Evolutionary conservation across 768 basidiomycete species (phyloP).

Genomic region (Phlegmacium glaucopus): DNA sequence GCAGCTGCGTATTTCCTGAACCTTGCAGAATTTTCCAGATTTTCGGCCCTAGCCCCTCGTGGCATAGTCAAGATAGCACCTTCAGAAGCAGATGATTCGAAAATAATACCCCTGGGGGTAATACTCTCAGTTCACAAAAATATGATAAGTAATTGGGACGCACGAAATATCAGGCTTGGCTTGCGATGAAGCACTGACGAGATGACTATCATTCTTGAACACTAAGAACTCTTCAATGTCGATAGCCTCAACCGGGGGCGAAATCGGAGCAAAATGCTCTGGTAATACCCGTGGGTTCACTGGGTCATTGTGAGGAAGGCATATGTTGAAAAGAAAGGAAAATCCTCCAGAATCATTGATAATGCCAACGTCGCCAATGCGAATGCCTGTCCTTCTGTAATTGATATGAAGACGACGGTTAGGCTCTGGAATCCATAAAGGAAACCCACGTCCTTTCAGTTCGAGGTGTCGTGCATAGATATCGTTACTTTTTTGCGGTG

Average conservation of each 20-base stretch:
- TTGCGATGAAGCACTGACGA: conserved; percentile 7
- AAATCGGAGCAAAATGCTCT: conserved; percentile 6
- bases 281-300: conserved; percentile 12
- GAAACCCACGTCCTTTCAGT: conserved; percentile 11
- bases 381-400: conserved; percentile 11
- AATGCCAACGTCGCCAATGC: conserved; percentile 19
- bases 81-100: conserved; percentile 10
- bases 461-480: conserved; percentile 16
- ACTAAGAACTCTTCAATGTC: conserved; percentile 5
- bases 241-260: background rate
- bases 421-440: too few relatives aligned
- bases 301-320: conserved; percentile 14
- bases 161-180: conserved; percentile 1
- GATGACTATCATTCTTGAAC: conserved; percentile 8
- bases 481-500: conserved; percentile 6
- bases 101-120: conserved; percentile 3
- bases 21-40: conserved; percentile 4
- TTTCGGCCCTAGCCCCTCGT: conserved; percentile 11
- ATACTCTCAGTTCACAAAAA: background rate
- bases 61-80: conserved; percentile 22
- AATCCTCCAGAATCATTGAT: conserved; percentile 13
- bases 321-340: conserved; percentile 17
- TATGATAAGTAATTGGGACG: background rate
- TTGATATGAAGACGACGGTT: conserved; percentile 8
- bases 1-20: conserved; percentile 12